A percentile compares a stretch with the other conserved stretches of the same genome.
These are phyloP conservation scores for Starmerella davenportii DNA, from an alignment of 805 yeast species.

Conservation along the genomic window DNA sequence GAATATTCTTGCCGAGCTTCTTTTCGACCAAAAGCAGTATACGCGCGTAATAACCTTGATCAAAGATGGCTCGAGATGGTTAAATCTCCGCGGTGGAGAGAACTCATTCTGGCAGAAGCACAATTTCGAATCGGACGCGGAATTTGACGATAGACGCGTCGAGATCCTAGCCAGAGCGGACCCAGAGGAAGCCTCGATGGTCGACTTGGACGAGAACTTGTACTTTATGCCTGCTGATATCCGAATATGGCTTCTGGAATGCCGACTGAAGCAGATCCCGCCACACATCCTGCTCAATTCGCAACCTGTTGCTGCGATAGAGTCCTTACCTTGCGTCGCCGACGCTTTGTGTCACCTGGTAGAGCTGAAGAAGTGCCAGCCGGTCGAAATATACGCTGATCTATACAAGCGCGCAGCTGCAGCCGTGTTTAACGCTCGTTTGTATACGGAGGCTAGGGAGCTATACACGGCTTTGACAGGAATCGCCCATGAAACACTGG, in stretches of 20 bases:
- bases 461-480: constrained; percentile 41
- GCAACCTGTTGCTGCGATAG: constrained; percentile 7
- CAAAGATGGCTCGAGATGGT: constrained; percentile 65
- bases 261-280: constrained; percentile 41
- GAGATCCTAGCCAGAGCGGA: constrained; percentile 1
- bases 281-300: constrained; percentile 9
- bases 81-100: constrained; percentile 42
- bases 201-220: constrained; percentile 2
- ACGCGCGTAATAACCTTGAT: constrained; percentile 33
- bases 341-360: constrained; percentile 62
- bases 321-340: constrained; percentile 27
- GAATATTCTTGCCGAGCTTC: constrained; percentile 66
- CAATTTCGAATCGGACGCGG: constrained; percentile 40
- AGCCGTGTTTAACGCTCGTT: constrained; percentile 48
- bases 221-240: constrained; percentile 68
- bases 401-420: constrained; percentile 60
- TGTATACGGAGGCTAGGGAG: constrained; percentile 57
- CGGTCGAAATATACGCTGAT: constrained; percentile 45
- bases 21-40: constrained; percentile 29
- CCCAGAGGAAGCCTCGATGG: background rate
- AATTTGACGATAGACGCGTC: constrained; percentile 58
- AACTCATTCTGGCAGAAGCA: constrained; percentile 50
- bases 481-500: constrained; percentile 17
- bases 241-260: constrained; percentile 57
- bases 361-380: constrained; percentile 37